phyloP scores from a whole-genome alignment of 2,329 filamentous ascomycete genomes.

The Fusarium brevicatenulatum region DNA sequence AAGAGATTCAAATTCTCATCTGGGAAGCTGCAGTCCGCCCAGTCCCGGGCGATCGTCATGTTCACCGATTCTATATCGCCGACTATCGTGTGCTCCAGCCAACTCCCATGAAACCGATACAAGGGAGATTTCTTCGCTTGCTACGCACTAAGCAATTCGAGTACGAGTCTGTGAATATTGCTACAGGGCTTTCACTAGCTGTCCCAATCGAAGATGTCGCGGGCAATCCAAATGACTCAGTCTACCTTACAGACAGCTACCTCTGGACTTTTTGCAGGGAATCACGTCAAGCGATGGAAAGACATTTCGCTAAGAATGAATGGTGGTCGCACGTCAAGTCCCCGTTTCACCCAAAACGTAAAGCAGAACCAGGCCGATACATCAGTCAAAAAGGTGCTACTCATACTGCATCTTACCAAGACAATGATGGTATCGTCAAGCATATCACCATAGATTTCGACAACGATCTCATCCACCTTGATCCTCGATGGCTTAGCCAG shows the following conservation, averaged over 20 bases:
- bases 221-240: slow-evolving; percentile 15
- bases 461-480: slow-evolving; percentile 13
- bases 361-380: background rate
- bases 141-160: background rate
- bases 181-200: background rate
- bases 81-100: background rate
- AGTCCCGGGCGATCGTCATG: background rate
- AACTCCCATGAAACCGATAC: background rate
- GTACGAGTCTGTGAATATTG: background rate
- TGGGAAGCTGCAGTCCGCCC: slow-evolving; percentile 27
- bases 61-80: slow-evolving; percentile 23
- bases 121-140: background rate
- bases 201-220: slow-evolving; percentile 4
- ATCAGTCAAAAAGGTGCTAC: background rate
- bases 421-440: background rate
- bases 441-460: slow-evolving; percentile 17
- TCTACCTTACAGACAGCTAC: slow-evolving; percentile 20
- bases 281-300: slow-evolving; percentile 23
- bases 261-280: slow-evolving; percentile 16
- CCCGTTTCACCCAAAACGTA: background rate
- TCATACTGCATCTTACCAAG: slow-evolving; percentile 16
- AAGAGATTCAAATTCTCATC: slow-evolving; percentile 18
- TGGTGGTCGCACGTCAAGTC: slow-evolving; percentile 22
- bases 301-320: slow-evolving; percentile 13
- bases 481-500: background rate